These are phyloP conservation scores for Daldinia concentrica DNA, from an alignment of 495 filamentous ascomycete genomes.

Conservation along the genomic window DNA sequence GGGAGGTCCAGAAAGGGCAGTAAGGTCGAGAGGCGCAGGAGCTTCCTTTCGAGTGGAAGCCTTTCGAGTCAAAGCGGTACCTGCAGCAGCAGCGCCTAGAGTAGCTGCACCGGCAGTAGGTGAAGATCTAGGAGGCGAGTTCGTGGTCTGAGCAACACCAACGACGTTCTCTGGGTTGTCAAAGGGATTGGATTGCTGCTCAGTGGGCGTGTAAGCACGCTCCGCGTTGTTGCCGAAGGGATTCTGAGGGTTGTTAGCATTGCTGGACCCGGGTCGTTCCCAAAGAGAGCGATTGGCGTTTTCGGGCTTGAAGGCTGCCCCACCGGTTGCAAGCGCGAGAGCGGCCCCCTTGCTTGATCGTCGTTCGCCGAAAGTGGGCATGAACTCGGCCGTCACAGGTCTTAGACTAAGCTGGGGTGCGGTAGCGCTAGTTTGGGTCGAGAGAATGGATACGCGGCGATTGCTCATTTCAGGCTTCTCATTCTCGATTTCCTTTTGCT, in stretches of 20 bases:
- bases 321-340: slow-evolving; percentile 53
- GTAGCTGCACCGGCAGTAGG: slow-evolving; percentile 28
- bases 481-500: slow-evolving; percentile 64
- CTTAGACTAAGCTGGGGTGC: slow-evolving; percentile 84
- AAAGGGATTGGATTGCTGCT: slow-evolving; percentile 52
- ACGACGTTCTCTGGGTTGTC: slow-evolving; percentile 47
- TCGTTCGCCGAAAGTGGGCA: slow-evolving; percentile 68
- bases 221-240: slow-evolving; percentile 62
- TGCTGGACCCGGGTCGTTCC: slow-evolving; percentile 56
- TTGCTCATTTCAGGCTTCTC: slow-evolving; percentile 58
- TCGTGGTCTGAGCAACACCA: slow-evolving; percentile 45
- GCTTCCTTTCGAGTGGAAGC: slow-evolving; percentile 56
- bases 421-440: slow-evolving; percentile 50
- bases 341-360: slow-evolving; percentile 60
- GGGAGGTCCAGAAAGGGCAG: slow-evolving; percentile 55
- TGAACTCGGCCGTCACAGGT: slow-evolving; percentile 88
- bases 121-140: slow-evolving; percentile 41
- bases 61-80: slow-evolving; percentile 53
- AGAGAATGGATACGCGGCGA: slow-evolving; percentile 42
- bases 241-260: slow-evolving; percentile 56
- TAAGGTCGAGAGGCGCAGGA: slow-evolving; percentile 61
- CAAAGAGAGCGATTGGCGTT: slow-evolving; percentile 38
- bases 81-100: slow-evolving; percentile 45
- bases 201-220: slow-evolving; percentile 47
- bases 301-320: slow-evolving; percentile 44